Evolutionary conservation across 495 filamentous ascomycete genomes (phyloP).

Genomic region (Lichina pygmaea): DNA sequence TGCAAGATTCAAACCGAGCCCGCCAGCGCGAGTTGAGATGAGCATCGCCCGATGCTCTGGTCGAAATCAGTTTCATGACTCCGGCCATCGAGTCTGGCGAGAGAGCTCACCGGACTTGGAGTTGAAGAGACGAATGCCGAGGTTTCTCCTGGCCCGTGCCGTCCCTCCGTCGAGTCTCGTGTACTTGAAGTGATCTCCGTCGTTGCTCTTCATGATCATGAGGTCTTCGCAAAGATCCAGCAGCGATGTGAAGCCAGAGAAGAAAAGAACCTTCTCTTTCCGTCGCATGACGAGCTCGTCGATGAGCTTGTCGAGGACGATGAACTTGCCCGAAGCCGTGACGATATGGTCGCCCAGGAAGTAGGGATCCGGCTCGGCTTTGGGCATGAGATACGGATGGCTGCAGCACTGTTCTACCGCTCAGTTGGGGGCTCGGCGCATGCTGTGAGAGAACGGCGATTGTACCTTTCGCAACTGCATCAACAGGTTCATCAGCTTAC

Average conservation of each 20-base stretch:
- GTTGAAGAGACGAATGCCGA: conserved; percentile 32
- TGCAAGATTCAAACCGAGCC: conserved; percentile 34
- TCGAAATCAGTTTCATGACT: not conserved
- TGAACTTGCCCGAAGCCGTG: conserved; percentile 32
- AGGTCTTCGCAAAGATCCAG: conserved; percentile 34
- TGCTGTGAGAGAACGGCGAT: not conserved
- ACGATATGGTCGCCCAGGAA: conserved; percentile 24
- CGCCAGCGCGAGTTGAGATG: conserved; percentile 35
- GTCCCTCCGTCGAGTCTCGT: conserved; percentile 32
- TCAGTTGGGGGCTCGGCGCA: not conserved
- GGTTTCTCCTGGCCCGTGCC: conserved; percentile 22
- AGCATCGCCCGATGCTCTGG: conserved; percentile 29
- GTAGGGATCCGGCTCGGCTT: conserved; percentile 24
- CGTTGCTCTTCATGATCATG: conserved; percentile 19
- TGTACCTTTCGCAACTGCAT: conserved; percentile 32
- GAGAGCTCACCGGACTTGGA: conserved; percentile 9
- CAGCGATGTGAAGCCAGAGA: conserved; percentile 31
- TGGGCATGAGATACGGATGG: conserved; percentile 29
- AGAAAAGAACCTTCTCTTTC: conserved; percentile 33
- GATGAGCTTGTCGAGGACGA: conserved; percentile 33
- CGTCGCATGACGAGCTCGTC: conserved; percentile 25
- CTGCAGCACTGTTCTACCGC: conserved; percentile 20
- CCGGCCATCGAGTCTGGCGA: not conserved
- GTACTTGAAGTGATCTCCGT: conserved; percentile 19
- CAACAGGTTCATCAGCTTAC: conserved; percentile 31